Evolutionary conservation across 371 early-diverging fungal genomes (phyloP), one percentile per base, ranked within the genome.

Genomic region (Zychaea mexicana): DNA sequence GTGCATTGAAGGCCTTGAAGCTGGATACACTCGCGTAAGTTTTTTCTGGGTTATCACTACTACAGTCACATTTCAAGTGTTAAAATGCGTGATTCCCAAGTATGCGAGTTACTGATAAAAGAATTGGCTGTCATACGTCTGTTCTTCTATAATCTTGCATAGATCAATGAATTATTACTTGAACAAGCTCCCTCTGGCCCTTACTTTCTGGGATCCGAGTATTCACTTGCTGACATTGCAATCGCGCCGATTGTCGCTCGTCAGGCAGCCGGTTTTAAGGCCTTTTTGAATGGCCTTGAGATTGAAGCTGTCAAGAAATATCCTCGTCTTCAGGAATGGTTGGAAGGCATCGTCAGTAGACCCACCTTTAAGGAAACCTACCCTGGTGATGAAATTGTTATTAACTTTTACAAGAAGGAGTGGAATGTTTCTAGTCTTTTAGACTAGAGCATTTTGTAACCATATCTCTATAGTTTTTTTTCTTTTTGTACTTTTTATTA

Each of bases 141-240:
- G n/a, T 39, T 39, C n/a, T 15, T 39, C 4, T 39, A n/a, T 39
- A 42, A 42, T 12, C n/a, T n/a, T n/a, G 33, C 12, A 9, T 62
- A 60, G 64, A 57, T 71, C 10, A 76, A 71, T 64, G 67, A 74
- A 19, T 69, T 82, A 46, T 70, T 83, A 26, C 55, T 55, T 30
- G 56, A 64, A 52, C 81, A 81, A 66, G 68, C 79, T 32, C 26
- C 72, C 26, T 67, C 72, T 0, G 88, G 89, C 0, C 88, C 88
- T 12, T 87, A 82, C 64, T 85, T 84, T 74, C 58, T 80, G 15
- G 85, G 86, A 22, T 61, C 64, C 17, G 66, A 76, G 33, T 87
- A 78, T 47, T 78, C 81, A 17, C 61, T 81, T 28, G 88, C 84
- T 1, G 89, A 88, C 60, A 57, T 85, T 33, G 72, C 72, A 4